Evolutionary conservation across 768 basidiomycete genomes (phyloP), one percentile per base, ranked within the genome.

Genomic region (Pleurotus djamor): DNA sequence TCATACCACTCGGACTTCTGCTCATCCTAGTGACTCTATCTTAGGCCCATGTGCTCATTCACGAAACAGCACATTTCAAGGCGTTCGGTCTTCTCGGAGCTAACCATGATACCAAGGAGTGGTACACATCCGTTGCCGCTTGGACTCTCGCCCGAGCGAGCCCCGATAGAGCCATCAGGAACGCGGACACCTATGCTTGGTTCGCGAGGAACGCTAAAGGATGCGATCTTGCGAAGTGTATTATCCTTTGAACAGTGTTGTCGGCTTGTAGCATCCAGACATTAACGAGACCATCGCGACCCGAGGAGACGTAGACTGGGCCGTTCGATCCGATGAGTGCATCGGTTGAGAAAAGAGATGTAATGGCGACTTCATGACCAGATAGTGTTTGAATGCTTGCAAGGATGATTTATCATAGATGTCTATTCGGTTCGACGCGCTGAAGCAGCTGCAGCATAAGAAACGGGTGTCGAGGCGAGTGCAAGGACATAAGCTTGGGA

Each of bases 251-350:
- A 28, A 28, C 21, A 28, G 21, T 28, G 21, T 28, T 28, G 21
- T 28, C 21, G 21, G 21, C 21, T 28, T 28, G 21, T 28, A 28
- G 21, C 21, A 28, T 28, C 92, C 92, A 94, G 34, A 85, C 78
- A 60, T 82, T 84, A 57, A 94, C 82, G 55, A 78, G 76, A 1
- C 90, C 90, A 63, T 92, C 90, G 63, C 80, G 83, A 1, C 92
- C 89, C 9, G 84, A 85, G 1, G 89, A 87, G 14, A 91, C 66
- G 5, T 92, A 74, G 38, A 73, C 76, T 33, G 75, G 75, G 9
- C 76, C 74, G 38, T 72, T 64, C 0, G 74, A 66, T 1, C 78
- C 78, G 1, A 76, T 77, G 2, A 87, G 66, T 13, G 71, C 68
- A 16, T 73, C 64, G 0, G 81, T 72, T 0, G 81, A 70, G 55